Base-by-base conservation (phyloP, 176 grass and related monocot species). In the Oryza rufipogon region DNA sequence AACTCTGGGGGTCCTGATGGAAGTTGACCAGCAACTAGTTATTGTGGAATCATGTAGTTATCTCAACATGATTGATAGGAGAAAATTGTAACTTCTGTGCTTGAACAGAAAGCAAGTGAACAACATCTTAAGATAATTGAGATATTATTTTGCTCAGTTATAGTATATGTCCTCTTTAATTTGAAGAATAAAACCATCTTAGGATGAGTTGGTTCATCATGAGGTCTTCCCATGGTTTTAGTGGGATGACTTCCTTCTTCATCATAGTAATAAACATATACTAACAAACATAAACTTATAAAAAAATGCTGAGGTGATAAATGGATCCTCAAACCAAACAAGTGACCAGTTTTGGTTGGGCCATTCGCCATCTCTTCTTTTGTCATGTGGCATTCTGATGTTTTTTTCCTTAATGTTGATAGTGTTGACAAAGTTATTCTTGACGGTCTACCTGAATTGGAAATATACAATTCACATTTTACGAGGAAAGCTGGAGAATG, bases 391-490 rank as follows among this genome's bases (percentile, higher is more conserved):
- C 67, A 79, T 86, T 87, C 13, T 88, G 68, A 58, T 85, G 73
- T 65, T 7, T 42, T 81, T 82, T 80, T 86, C 79, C 82, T 77
- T 88, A 80, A 80, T 70, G 75, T 82, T 88, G 80, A 84, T 64
- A 88, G 76, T 49, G 70, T 90, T 56, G 66, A 84, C 52, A 88
- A 89, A 92, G 80, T 80, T 48, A 32, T 98, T 71, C 74, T 89
- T 85, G 92, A 90, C 76, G 79, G 70, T 66, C 87, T 93, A 52
- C 83, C 92, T 75, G 89, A 75, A 36, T 49, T 98, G 85, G 92
- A 98, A 88, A 93, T 98, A 77, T 95, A 91, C 64, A 98, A 95
- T 68, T 98, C 95, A 47, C 68, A 79, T 80, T 95, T 91, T 84
- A 98, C 95, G 68, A 70, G 61, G 65, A 95, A 78, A 51, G 92